Conservation (phyloP, 345 rosid species). For the Cardamine chenopodiifolia region DNA sequence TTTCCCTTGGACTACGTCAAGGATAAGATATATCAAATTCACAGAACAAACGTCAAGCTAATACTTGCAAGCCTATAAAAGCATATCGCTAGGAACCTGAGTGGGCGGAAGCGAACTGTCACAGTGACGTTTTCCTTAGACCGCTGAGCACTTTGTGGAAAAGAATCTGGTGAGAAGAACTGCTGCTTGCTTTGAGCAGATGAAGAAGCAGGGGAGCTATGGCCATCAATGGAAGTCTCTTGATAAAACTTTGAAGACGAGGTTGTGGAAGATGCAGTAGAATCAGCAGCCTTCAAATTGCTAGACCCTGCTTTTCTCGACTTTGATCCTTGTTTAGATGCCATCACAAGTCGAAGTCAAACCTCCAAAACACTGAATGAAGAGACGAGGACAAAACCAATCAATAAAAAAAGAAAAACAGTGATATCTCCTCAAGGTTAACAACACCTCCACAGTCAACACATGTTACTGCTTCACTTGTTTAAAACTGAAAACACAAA, state of each 20-base stretch:
- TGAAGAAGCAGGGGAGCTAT: constrained; percentile 95
- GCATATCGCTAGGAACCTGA: constrained; percentile 57
- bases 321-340: constrained; percentile 67
- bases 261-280: constrained; percentile 85
- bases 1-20: constrained; percentile 82
- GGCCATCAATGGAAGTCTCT: constrained; percentile 86
- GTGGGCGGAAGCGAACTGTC: constrained; percentile 96
- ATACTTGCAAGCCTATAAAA: constrained; percentile 2
- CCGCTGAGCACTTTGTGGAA: constrained; percentile 48
- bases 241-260: constrained; percentile 77
- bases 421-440: background rate
- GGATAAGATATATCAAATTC: constrained; percentile 35
- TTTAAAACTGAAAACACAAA: background rate
- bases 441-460: background rate
- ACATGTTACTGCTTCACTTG: background rate
- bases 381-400: constrained; percentile 22
- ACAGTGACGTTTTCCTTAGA: constrained; percentile 93
- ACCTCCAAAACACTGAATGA: constrained; percentile 36
- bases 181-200: constrained; percentile 89
- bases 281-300: constrained; percentile 62
- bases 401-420: background rate
- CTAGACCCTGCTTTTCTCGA: constrained; percentile 54
- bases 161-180: constrained; percentile 60
- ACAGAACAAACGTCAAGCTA: constrained; percentile 11
- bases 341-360: constrained; percentile 56